phyloP scores from a whole-genome alignment of 2,329 filamentous ascomycete genomes.

The Talaromyces sp. region DNA sequence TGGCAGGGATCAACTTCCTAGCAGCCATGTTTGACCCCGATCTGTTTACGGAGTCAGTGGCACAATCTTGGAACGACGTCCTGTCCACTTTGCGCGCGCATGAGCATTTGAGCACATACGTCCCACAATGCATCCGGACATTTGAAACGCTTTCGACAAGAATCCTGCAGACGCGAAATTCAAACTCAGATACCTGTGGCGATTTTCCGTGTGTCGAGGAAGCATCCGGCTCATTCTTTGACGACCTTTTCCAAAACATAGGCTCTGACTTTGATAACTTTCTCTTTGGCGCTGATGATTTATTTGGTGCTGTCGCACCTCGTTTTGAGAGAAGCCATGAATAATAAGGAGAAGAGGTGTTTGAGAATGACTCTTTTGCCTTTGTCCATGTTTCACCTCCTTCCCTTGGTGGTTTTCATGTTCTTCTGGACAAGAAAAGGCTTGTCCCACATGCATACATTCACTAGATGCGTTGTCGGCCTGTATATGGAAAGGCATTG shows the following conservation, averaged over 20 bases:
- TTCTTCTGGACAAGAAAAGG: too few relatives aligned
- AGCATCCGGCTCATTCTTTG: not conserved
- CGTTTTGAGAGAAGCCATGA: not conserved
- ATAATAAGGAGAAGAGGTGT: not conserved
- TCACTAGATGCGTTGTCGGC: too few relatives aligned
- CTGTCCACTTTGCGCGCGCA: constrained; percentile 16
- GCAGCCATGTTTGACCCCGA: constrained; percentile 20
- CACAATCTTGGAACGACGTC: constrained; percentile 20
- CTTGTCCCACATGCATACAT: too few relatives aligned
- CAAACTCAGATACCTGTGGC: not conserved
- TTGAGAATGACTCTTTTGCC: too few relatives aligned
- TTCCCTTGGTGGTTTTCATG: too few relatives aligned
- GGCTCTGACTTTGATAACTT: constrained; percentile 1
- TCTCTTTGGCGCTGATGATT: not conserved
- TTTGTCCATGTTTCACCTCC: too few relatives aligned
- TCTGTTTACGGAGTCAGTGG: constrained; percentile 20
- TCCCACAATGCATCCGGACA: constrained; percentile 4
- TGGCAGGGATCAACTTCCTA: constrained; percentile 15
- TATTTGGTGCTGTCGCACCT: not conserved
- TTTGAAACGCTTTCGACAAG: constrained; percentile 6
- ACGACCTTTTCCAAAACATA: constrained; percentile 4
- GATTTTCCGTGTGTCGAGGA: not conserved
- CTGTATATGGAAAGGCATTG: too few relatives aligned
- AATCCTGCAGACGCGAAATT: not conserved
- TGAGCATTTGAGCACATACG: constrained; percentile 9